Evolutionary conservation across 805 yeast species (phyloP), one percentile per base, ranked within the genome.

Genomic region (Wickerhamiella allomyrinae): DNA sequence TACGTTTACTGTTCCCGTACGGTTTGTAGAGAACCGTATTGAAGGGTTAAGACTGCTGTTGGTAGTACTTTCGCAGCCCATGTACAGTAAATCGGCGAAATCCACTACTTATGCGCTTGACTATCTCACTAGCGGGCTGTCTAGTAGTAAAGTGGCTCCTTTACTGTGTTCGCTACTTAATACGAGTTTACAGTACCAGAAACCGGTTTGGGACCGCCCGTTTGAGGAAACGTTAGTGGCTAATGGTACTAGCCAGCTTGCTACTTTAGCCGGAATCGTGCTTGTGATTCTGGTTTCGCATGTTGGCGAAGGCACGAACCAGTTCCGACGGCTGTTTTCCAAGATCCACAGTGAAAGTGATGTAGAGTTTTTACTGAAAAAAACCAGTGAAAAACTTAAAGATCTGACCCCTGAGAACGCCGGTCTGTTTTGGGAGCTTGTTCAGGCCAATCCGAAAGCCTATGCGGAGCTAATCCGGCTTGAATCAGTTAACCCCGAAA

Each of bases 351-450:
- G 53, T 3, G 38, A 47, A 3, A 54, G 52, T 27, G 69, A 64
- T 41, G 42, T 65, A 39, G 59, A 55, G 33, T 57, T 62, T 36
- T 44, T 62, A 7, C 52, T 58, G 1, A 58, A 56, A 41, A 46
- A 29, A 35, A 55, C 33, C 45, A 57, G 33, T 2, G 22, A 15
- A 13, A 36, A 37, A 14, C 40, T 29, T 9, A 24, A 14, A 5
- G 38, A 27, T 4, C 40, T 34, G 8, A 24, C 42, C n/a, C 61
- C 67, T 3, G 87, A 79, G 53, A 55, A 72, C n/a, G 58, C 74
- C 5, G 68, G 79, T 55, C 55, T 87, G 7, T 49, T 81, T 13
- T 83, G 94, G 82, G 94, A 82, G 52, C 60, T 85, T 34, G 60
- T 74, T 25, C 89, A 83, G 54, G 77, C 85, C 50, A 89, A 89